Base-by-base conservation (phyloP, 768 basidiomycete species). In the Exidia glandulosa region DNA sequence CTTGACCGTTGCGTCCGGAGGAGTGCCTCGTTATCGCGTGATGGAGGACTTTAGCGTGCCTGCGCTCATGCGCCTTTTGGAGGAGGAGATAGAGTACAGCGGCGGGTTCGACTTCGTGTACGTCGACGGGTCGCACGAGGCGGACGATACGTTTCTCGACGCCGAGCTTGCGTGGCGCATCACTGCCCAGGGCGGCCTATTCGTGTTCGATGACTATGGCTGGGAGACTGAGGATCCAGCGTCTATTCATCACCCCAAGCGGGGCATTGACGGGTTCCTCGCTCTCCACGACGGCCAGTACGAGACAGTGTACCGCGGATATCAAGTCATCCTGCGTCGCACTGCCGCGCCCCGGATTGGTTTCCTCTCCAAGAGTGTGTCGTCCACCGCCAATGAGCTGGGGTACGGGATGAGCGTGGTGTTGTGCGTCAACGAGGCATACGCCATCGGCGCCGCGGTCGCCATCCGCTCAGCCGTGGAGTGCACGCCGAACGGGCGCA, bases 31-130 rank as follows among this genome's bases (percentile, higher is more conserved):
- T 13, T 75, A 73, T 58, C 79, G 81, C 41, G 67, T 84, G 62
- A 61, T 83, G 47, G 71, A 73, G 19, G 69, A 80, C 60, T 83
- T 83, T 70, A 83, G 82, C 64, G 63, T 79, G 57, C 80, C 82
- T 1, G 80, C 75, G 2, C 67, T 83, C 36, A 78, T 76, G 70
- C 71, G 63, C 23, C 63, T 83, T 30, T 67, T 84, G 32, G 64
- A 68, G 54, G 81, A 84, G 65, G 80, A 79, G 67, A 75, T 75
- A 60, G 47, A 56, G 1, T 25, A 19, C 6, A 13, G n/a, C 9
- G 70, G 76, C 19, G 82, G 82, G 2, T 84, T 79, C 62, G 80
- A 83, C 62, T 84, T 79, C 77, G 70, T 83, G 16, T 84, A 84
- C 62, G 66, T 84, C 52, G 81, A 83, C 59, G 82, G 82, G 3